A percentile compares a stretch with the other conserved stretches of the same genome.
Evolutionary conservation across 225 moss, liverwort and hornwort species (phyloP).

Genomic region (Straminergon stramineum): DNA sequence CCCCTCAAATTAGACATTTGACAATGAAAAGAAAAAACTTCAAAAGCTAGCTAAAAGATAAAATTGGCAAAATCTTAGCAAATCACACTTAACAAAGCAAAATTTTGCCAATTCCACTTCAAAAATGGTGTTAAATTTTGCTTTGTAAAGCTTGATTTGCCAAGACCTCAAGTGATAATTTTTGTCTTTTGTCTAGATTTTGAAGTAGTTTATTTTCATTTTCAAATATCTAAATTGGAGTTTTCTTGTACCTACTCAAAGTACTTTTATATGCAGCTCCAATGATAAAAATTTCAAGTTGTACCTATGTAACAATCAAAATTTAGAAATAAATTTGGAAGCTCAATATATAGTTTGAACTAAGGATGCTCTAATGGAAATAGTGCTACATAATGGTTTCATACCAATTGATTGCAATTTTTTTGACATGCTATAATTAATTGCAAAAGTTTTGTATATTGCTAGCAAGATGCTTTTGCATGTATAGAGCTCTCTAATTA

Average conservation of each 20-base stretch:
- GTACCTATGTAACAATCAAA: too few species aligned
- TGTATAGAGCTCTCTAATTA: too few species aligned
- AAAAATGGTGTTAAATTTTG: not conserved
- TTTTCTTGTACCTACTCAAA: too few species aligned
- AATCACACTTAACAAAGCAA: not conserved
- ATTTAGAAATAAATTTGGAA: not conserved
- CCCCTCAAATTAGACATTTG: not conserved
- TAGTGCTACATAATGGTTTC: not conserved
- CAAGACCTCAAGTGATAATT: not conserved
- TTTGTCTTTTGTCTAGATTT: not conserved
- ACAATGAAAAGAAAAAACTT: not conserved
- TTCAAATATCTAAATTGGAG: not conserved
- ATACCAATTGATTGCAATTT: too few species aligned
- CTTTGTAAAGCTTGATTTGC: not conserved
- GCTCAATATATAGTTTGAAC: not conserved
- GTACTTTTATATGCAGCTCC: not conserved
- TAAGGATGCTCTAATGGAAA: not conserved
- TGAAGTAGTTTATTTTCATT: not conserved
- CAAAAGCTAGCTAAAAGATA: not conserved
- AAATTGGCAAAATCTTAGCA: not conserved
- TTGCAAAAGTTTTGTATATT: too few species aligned
- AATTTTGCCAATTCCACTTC: not conserved
- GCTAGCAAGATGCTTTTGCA: too few species aligned
- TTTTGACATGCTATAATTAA: too few species aligned
- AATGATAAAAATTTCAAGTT: not conserved